A percentile compares a stretch with the other conserved stretches of the same genome.
Evolutionary conservation across 192 early-diverging fungal species (phyloP).

Genomic region (Umbelopsis vinacea): DNA sequence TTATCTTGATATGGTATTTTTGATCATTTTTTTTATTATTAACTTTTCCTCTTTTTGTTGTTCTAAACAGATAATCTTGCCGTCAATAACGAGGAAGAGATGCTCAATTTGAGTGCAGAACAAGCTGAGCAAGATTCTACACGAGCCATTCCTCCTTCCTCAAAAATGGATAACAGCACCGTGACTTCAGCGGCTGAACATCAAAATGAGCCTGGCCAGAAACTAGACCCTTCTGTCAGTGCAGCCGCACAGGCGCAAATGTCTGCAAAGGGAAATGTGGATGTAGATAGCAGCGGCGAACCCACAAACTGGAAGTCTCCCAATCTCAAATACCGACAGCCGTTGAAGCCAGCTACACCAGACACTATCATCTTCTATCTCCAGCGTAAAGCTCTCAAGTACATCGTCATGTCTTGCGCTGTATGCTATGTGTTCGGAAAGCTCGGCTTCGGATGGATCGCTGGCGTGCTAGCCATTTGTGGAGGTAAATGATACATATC

Average conservation of each 20-base stretch:
- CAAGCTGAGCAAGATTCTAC: not conserved
- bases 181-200: not conserved
- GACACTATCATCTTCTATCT: constrained; percentile 11
- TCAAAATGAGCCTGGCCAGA: not conserved
- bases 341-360: constrained; percentile 13
- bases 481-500: not conserved
- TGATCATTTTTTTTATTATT: not conserved
- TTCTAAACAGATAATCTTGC: not conserved
- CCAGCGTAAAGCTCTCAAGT: constrained; percentile 29
- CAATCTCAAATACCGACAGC: constrained; percentile 6
- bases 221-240: not conserved
- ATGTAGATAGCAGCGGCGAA: not conserved
- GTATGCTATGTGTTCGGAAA: constrained; percentile 30
- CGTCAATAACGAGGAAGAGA: not conserved
- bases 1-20: too few relatives aligned
- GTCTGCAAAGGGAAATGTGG: not conserved
- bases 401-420: constrained; percentile 22
- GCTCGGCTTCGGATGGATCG: constrained; percentile 5
- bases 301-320: not conserved
- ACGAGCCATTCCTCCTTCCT: not conserved
- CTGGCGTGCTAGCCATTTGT: constrained; percentile 1
- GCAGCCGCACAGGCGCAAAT: constrained; percentile 5
- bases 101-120: not conserved
- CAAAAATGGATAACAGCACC: not conserved
- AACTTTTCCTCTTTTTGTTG: not conserved